Conservation (phyloP, 1,284 basidiomycete genomes). For the Moesziomyces parantarcticus region DNA sequence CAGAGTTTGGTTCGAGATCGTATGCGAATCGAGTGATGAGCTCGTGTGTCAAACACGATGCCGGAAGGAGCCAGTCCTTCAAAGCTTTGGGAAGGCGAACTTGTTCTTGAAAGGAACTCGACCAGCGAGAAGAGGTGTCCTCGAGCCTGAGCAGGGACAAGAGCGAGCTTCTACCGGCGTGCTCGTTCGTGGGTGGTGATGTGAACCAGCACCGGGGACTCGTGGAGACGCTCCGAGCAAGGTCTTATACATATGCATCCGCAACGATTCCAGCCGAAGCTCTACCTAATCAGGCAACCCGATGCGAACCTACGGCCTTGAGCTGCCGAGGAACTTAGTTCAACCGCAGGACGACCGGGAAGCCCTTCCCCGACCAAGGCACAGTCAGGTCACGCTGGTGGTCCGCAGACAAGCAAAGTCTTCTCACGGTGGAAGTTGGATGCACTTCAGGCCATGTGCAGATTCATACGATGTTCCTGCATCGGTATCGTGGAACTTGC, state of each 20-base stretch:
- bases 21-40: not conserved
- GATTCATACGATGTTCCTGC: not conserved
- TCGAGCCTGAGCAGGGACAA: not conserved
- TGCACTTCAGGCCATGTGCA: not conserved
- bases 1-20: constrained; percentile 17
- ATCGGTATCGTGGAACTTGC: not conserved
- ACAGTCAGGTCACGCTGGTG: too few species aligned
- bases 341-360: constrained; percentile 7
- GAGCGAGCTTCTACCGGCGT: not conserved
- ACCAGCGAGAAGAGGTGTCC: constrained; percentile 19
- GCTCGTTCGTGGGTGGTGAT: not conserved
- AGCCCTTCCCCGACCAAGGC: not conserved
- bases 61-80: constrained; percentile 6
- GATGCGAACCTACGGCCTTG: not conserved
- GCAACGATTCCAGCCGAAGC: not conserved
- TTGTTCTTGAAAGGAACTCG: constrained; percentile 4
- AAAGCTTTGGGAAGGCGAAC: not conserved
- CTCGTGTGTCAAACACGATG: constrained; percentile 10
- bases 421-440: not conserved
- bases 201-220: not conserved
- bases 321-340: constrained; percentile 14
- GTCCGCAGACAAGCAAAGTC: too few species aligned
- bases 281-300: not conserved
- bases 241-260: constrained; percentile 6
- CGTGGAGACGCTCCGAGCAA: not conserved